Base-by-base conservation (phyloP, 768 basidiomycete genomes). In the Lyophyllum shimeji region DNA sequence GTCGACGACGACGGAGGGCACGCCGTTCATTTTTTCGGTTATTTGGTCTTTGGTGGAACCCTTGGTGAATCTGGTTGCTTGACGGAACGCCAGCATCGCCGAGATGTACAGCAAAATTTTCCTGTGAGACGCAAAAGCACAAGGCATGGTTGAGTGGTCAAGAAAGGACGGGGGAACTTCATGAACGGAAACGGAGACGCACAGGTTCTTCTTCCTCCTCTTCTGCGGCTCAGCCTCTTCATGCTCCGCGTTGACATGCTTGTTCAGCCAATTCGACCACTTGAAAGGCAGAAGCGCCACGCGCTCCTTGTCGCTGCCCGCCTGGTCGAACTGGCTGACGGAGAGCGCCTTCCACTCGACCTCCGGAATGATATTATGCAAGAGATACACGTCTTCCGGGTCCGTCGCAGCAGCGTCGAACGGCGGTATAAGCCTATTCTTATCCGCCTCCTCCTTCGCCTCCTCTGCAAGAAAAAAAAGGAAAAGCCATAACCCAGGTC, bases 21-120 rank as follows among this genome's bases (percentile, higher is more conserved):
- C 76, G 2, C 72, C 69, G 0, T 76, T 63, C 54, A 96, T 72
- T 55, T 80, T 80, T 45, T 87, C 82, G 39, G 79, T 73, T 7
- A 90, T 54, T 13, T 74, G 73, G 11, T 81, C 77, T 61, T 84
- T 82, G 43, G 82, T 67, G 64, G 82, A 60, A 29, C 68, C 59
- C 70, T 70, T 74, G 54, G 72, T 71, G 53, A 60, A 60, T 25
- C 66, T 61, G 7, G 78, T 71, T 0, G 77, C 65, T 59, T 76
- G 75, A 44, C 82, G 79, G 72, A 95, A 89, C 8, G 80, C 74
- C 56, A 95, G 74, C 81, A 98, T 86, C n/a, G 82, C 74, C 0
- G 93, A 85, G 60, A 96, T 86, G 73, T 93, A 95, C 55, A 87
- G 74, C 27, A 94, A 63, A 46, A 90, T 82, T 72, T 87, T 89